Base-by-base conservation (phyloP, 2,329 filamentous ascomycete species). In the Erysiphe neolycopersici region DNA sequence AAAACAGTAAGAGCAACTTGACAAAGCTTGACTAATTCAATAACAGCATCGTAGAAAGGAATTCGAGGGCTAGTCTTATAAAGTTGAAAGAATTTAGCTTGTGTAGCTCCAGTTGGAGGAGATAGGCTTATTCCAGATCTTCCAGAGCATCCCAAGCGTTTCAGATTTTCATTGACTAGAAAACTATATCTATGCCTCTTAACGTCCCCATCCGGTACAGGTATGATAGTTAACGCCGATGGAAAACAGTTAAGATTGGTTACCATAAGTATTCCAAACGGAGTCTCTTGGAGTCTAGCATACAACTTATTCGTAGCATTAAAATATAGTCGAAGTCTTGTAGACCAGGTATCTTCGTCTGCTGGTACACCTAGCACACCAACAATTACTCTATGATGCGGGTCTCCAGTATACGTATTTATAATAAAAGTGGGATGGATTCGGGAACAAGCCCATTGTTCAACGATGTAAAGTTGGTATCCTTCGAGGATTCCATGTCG, bases 371-470 rank as follows among this genome's bases (percentile, higher is more conserved):
- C 76, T 39, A 95, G 63, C 10, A 95, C 76, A 3, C 79, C 76
- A 4, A 82, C 84, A 9, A 78, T 61, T n/a, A 92, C 74, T 0
- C 67, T 71, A 58, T 93, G 79, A 31, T 73, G 74, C 31, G 73
- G 67, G 53, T 94, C 84, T 44, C 87, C 89, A 0, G 87, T 95
- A 56, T 89, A 94, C 3, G 85, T 93, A 37, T 79, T 80, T 50
- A 95, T 91, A 42, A 92, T 72, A 49, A 92, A 80, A 14, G 87
- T 94, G 0, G 87, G 87, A 48, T 91, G 83, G 45, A 75, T 70
- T 43, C 89, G 74, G 12, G 87, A 94, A 60, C 85, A 94, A 5
- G 83, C 83, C 89, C 89, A 98, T 65, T 98, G 89, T 59, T 95
- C 89, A 50, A 95, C 83, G 14, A 95, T 63, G 59, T 95, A 95